Conservation (phyloP, 345 rosid species). For the Aurinia saxatilis region DNA sequence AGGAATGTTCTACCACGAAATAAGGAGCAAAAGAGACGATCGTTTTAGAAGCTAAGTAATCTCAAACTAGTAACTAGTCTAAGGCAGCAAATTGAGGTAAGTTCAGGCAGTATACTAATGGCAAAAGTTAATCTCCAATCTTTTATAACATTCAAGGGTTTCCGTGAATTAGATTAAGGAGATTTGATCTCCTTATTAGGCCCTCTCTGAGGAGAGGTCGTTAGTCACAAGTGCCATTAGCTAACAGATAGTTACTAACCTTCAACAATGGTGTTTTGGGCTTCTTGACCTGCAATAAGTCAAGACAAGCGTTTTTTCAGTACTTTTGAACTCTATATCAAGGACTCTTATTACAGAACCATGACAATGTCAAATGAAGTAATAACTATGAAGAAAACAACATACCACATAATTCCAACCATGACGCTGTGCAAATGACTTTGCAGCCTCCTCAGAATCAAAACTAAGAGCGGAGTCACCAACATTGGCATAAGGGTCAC, state of each 20-base stretch:
- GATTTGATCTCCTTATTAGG: background rate
- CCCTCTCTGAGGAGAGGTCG: background rate
- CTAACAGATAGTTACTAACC: constrained; percentile 20
- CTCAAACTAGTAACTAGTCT: background rate
- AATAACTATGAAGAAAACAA: background rate
- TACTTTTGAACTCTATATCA: background rate
- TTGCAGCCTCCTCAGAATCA: constrained; percentile 78
- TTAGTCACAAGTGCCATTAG: background rate
- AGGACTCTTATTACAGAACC: background rate
- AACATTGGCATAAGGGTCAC: constrained; percentile 97
- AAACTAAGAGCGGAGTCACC: constrained; percentile 81
- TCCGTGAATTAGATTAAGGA: background rate
- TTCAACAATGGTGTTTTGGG: constrained; percentile 38
- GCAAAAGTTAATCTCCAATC: background rate
- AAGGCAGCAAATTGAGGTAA: background rate
- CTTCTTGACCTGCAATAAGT: constrained; percentile 60
- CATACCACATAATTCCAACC: constrained; percentile 88
- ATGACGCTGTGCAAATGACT: constrained; percentile 75
- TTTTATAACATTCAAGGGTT: background rate
- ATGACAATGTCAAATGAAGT: background rate
- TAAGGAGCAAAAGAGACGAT: background rate
- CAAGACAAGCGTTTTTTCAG: background rate
- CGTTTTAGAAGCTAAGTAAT: background rate
- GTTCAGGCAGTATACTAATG: background rate
- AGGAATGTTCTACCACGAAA: background rate